phyloP scores from a whole-genome alignment of 1,139 yeast genomes.

The Ogataea hybrid region DNA sequence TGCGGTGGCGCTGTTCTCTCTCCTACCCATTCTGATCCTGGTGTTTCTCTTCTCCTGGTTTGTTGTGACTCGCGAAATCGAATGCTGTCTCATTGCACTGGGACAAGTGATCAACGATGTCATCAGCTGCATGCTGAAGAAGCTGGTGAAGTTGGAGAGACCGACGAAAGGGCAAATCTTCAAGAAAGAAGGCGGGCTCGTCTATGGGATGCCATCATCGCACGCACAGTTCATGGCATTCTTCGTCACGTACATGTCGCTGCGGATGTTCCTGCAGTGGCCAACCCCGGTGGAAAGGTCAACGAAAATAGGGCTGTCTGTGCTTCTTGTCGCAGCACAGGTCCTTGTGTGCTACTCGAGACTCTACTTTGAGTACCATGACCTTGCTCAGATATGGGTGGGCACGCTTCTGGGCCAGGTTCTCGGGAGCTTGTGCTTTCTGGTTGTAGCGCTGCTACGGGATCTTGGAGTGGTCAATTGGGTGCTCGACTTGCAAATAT shows the following conservation, averaged over 20 bases:
- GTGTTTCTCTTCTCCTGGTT: slow-evolving; percentile 85
- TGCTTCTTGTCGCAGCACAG: slow-evolving; percentile 2
- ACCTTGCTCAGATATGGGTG: slow-evolving; percentile 65
- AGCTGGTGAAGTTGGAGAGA: slow-evolving; percentile 64
- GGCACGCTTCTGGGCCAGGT: slow-evolving; percentile 66
- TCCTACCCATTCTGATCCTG: slow-evolving; percentile 79
- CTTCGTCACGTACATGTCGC: slow-evolving; percentile 61
- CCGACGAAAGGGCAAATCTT: slow-evolving; percentile 56
- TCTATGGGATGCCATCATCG: slow-evolving; percentile 95
- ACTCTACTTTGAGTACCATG: slow-evolving; percentile 77
- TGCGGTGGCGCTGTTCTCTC: slow-evolving; percentile 67
- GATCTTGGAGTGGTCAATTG: slow-evolving; percentile 62
- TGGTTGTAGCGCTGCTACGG: slow-evolving; percentile 49
- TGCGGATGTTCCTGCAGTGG: slow-evolving; percentile 48
- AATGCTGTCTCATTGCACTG: slow-evolving; percentile 76
- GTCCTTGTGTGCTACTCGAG: slow-evolving; percentile 67
- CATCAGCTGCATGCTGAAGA: slow-evolving; percentile 66
- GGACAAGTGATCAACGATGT: slow-evolving; percentile 85
- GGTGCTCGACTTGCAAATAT: slow-evolving; percentile 49
- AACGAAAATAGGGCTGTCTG: slow-evolving; percentile 15
- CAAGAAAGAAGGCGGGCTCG: slow-evolving; percentile 27
- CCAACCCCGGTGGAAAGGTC: slow-evolving; percentile 12
- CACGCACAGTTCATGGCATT: slow-evolving; percentile 96
- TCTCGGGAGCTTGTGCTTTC: slow-evolving; percentile 59
- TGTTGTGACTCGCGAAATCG: slow-evolving; percentile 76